Conservation (phyloP, 1,284 basidiomycete species). For the Tylopilus orsonianus region DNA sequence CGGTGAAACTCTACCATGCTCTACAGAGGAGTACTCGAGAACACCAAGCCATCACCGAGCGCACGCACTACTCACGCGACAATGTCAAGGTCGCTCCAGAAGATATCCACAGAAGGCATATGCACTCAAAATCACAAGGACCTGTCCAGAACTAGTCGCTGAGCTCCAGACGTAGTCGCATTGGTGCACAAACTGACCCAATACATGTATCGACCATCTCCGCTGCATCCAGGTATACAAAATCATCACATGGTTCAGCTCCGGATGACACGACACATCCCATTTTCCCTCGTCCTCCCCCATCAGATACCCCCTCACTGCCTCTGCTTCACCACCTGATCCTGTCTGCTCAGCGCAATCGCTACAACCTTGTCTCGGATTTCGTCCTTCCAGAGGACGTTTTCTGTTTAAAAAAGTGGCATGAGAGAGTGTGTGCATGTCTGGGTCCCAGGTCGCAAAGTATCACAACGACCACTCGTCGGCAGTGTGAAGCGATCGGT, state of each 20-base stretch:
- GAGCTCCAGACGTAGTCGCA: too few species aligned
- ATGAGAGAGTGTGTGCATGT: constrained; percentile 55
- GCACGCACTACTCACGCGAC: too few species aligned
- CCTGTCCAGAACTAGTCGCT: too few species aligned
- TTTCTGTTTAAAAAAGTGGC: constrained; percentile 66
- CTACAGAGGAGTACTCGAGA: too few species aligned
- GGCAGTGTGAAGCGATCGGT: constrained; percentile 49
- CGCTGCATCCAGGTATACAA: constrained; percentile 45
- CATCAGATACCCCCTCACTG: constrained; percentile 54
- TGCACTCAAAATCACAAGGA: too few species aligned
- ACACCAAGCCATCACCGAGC: too few species aligned
- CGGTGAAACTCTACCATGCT: too few species aligned
- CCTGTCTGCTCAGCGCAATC: constrained; percentile 51
- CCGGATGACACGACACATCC: constrained; percentile 52
- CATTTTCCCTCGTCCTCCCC: constrained; percentile 37
- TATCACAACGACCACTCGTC: constrained; percentile 71
- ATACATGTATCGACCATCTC: constrained; percentile 40
- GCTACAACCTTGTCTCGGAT: constrained; percentile 37
- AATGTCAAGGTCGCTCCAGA: too few species aligned
- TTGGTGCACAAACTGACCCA: constrained; percentile 36
- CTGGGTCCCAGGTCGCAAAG: constrained; percentile 61
- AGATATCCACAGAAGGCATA: too few species aligned
- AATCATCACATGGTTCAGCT: constrained; percentile 56
- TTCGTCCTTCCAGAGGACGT: constrained; percentile 60
- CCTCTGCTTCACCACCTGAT: constrained; percentile 58